Conservation (phyloP, 768 basidiomycete genomes). For the Clitopilus hobsonii region DNA sequence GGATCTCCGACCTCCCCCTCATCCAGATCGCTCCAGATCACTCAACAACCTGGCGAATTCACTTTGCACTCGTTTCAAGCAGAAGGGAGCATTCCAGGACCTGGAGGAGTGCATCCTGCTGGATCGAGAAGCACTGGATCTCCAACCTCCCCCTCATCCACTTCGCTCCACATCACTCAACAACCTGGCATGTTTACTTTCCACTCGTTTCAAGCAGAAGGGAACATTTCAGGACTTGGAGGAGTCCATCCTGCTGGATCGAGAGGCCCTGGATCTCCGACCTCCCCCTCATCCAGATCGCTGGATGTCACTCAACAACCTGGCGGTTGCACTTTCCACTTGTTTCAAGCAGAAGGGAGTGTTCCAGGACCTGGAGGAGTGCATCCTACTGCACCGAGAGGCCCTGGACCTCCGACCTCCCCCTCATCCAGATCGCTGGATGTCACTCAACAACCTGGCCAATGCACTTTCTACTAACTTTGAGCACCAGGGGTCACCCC, state of each 20-base stretch:
- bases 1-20: background rate
- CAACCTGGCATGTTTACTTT: too few relatives aligned
- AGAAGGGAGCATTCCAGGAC: background rate
- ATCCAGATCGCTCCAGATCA: background rate
- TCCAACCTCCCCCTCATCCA: background rate
- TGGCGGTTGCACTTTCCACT: slow-evolving; percentile 5
- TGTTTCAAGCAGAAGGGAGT: too few relatives aligned
- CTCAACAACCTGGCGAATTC: background rate
- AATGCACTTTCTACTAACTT: slow-evolving; percentile 3
- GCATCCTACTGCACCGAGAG: too few relatives aligned
- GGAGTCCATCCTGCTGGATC: too few relatives aligned
- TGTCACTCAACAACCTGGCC: slow-evolving; percentile 13
- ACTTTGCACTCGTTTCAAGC: background rate
- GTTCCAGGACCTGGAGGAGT: too few relatives aligned
- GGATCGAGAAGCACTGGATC: background rate
- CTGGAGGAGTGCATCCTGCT: background rate
- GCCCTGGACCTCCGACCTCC: slow-evolving; percentile 3
- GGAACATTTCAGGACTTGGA: too few relatives aligned
- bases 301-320: slow-evolving; percentile 8
- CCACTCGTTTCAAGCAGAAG: too few relatives aligned
- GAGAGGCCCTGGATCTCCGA: background rate
- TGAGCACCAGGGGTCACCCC: background rate
- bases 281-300: slow-evolving; percentile 8
- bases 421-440: too few relatives aligned
- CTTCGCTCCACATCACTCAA: too few relatives aligned